A percentile compares a stretch with the other conserved stretches of the same genome.
These are phyloP conservation scores for Eimeria zaria DNA, from an alignment of 169 alveolate genomes.

Conservation along the genomic window DNA sequence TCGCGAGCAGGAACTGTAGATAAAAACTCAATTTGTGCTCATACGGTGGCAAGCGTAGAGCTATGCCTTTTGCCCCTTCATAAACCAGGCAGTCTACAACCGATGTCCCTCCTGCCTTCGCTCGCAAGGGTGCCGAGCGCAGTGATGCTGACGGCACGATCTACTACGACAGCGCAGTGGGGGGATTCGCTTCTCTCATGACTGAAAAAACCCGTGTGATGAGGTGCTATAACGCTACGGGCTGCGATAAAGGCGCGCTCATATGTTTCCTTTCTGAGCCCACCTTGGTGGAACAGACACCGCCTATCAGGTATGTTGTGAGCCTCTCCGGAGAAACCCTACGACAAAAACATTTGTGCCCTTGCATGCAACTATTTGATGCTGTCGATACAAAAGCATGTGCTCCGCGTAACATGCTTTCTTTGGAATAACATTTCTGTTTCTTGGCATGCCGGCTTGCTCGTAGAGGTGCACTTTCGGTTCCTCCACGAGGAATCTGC, in stretches of 20 bases:
- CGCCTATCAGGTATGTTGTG: conserved; percentile 25
- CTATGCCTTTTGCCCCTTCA: background rate
- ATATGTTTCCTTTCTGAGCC: conserved; percentile 4
- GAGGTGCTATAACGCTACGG: conserved; percentile 58
- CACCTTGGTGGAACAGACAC: background rate
- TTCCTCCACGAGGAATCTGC: background rate
- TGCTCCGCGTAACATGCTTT: background rate
- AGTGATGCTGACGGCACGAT: background rate
- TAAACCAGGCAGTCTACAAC: background rate
- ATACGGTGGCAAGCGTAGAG: background rate
- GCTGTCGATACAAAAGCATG: background rate
- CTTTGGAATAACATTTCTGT: background rate
- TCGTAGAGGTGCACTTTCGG: background rate
- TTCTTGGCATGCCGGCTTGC: background rate
- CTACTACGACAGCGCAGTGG: conserved; percentile 43
- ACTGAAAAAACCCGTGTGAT: conserved; percentile 9
- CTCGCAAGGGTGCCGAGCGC: background rate
- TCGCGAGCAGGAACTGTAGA: background rate
- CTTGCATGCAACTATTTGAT: background rate
- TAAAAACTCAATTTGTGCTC: background rate
- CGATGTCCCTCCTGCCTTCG: conserved; percentile 20
- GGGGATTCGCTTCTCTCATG: conserved; percentile 52
- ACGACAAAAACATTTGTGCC: background rate
- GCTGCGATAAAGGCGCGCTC: conserved; percentile 16
- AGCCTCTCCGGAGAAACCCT: background rate